A percentile compares a stretch with the other conserved stretches of the same genome.
These are phyloP conservation scores for Allium fistulosum DNA, from an alignment of 106 monocot species.

Conservation along the genomic window DNA sequence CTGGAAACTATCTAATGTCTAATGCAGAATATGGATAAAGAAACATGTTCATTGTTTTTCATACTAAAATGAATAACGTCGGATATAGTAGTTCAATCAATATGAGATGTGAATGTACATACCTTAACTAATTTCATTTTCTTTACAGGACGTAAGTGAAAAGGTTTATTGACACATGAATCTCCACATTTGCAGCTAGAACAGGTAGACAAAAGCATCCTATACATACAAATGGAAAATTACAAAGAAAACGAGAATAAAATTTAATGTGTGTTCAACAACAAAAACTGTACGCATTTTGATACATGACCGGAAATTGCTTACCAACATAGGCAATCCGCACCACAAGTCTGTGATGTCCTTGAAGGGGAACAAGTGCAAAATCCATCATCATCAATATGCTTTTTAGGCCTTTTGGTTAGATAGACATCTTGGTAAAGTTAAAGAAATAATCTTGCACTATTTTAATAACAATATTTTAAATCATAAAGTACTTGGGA, in stretches of 20 bases:
- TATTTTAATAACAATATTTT: too few relatives aligned
- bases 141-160: conserved; percentile 72
- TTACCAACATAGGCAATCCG: conserved; percentile 93
- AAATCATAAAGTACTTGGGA: too few relatives aligned
- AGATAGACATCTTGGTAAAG: conserved; percentile 67
- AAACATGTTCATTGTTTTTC: too few relatives aligned
- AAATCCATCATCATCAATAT: conserved; percentile 92
- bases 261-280: neutral
- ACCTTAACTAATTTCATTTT: conserved; percentile 83
- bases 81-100: too few relatives aligned
- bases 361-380: conserved; percentile 58
- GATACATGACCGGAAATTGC: neutral
- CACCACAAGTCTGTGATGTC: conserved; percentile 36
- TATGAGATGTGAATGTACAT: conserved; percentile 2
- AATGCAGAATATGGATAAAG: too few relatives aligned
- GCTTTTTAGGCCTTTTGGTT: conserved; percentile 46
- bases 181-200: conserved; percentile 77
- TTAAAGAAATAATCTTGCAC: conserved; percentile 6
- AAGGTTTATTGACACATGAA: conserved; percentile 75
- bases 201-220: conserved; percentile 87
- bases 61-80: too few relatives aligned
- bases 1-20: too few relatives aligned
- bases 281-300: neutral
- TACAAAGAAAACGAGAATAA: neutral
- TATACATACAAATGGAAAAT: conserved; percentile 14